A percentile compares a stretch with the other conserved stretches of the same genome.
phyloP scores from a whole-genome alignment of 257 asterid genomes.

The Penstemon davidsonii region DNA sequence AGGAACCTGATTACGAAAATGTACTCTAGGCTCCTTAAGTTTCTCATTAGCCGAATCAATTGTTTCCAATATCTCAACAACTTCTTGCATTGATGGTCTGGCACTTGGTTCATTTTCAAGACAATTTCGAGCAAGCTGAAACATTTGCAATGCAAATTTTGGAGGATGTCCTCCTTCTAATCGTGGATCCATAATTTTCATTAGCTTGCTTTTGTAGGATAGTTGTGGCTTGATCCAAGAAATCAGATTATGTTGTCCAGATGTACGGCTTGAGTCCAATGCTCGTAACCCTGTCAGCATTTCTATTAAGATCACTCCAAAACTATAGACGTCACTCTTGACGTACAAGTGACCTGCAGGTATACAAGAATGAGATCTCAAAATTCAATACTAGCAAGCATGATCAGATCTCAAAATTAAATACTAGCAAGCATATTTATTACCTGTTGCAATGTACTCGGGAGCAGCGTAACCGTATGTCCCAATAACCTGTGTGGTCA shows the following conservation, averaged over 20 bases:
- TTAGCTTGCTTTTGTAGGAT: constrained; percentile 49
- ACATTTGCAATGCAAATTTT: constrained; percentile 40
- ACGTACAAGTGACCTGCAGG: constrained; percentile 55
- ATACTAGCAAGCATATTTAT: not conserved
- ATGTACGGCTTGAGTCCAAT: constrained; percentile 45
- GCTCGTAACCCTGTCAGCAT: constrained; percentile 56
- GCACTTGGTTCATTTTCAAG: constrained; percentile 48
- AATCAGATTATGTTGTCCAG: constrained; percentile 37
- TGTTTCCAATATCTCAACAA: constrained; percentile 44
- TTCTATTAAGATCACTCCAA: constrained; percentile 55
- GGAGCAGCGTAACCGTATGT: constrained; percentile 61
- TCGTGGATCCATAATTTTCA: constrained; percentile 46
- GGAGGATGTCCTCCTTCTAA: constrained; percentile 47
- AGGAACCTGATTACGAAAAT: constrained; percentile 25
- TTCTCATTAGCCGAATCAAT: constrained; percentile 37
- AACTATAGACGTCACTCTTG: constrained; percentile 60
- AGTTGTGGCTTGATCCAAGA: constrained; percentile 60
- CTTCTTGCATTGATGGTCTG: constrained; percentile 55
- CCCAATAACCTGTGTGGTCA: constrained; percentile 55
- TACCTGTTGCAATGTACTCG: constrained; percentile 59
- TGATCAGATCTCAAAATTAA: constrained; percentile 1
- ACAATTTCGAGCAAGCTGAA: constrained; percentile 49
- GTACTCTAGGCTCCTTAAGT: constrained; percentile 33
- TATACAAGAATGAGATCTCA: constrained; percentile 2
- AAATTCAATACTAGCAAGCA: not conserved